These are phyloP conservation scores for Globisporangium echinulatum DNA, from an alignment of 352 stramenopile genomes.

Conservation along the genomic window DNA sequence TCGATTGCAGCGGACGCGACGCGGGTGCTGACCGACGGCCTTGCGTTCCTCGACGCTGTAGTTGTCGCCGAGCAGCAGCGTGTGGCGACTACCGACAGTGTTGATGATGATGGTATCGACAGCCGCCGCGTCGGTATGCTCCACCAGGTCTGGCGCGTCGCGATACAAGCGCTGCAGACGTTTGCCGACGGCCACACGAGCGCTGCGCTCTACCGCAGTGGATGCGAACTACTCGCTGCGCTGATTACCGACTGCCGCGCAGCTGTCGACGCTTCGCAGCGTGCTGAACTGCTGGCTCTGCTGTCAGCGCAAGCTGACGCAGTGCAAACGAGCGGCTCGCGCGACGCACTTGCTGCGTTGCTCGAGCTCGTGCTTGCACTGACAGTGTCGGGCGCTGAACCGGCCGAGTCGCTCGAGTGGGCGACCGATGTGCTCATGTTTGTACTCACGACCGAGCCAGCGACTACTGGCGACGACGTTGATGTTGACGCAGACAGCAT, in stretches of 20 bases:
- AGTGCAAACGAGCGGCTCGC: constrained; percentile 12
- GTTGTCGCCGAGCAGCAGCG: constrained; percentile 26
- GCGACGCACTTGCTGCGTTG: constrained; percentile 49
- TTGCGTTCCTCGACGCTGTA: constrained; percentile 49
- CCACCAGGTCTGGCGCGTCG: constrained; percentile 21
- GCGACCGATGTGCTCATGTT: constrained; percentile 42
- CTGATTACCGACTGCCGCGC: constrained; percentile 29
- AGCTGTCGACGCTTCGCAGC: not conserved
- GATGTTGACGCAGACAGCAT: constrained; percentile 25
- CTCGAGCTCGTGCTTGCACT: constrained; percentile 26
- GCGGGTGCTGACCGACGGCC: constrained; percentile 26
- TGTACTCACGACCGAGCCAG: constrained; percentile 15
- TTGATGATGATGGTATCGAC: not conserved
- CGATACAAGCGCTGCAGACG: constrained; percentile 23
- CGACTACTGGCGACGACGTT: constrained; percentile 15
- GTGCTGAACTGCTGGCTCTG: too few species aligned
- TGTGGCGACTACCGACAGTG: not conserved
- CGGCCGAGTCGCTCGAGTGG: constrained; percentile 26
- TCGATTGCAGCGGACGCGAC: constrained; percentile 28
- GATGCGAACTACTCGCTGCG: constrained; percentile 37
- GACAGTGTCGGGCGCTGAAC: constrained; percentile 4
- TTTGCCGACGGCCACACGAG: constrained; percentile 36
- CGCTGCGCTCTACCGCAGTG: constrained; percentile 29
- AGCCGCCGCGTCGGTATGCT: constrained; percentile 18
- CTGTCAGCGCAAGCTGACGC: constrained; percentile 20